These are phyloP conservation scores for Plasmodium falciparum DNA, from an alignment of 169 alveolate species.

Conservation along the genomic window DNA sequence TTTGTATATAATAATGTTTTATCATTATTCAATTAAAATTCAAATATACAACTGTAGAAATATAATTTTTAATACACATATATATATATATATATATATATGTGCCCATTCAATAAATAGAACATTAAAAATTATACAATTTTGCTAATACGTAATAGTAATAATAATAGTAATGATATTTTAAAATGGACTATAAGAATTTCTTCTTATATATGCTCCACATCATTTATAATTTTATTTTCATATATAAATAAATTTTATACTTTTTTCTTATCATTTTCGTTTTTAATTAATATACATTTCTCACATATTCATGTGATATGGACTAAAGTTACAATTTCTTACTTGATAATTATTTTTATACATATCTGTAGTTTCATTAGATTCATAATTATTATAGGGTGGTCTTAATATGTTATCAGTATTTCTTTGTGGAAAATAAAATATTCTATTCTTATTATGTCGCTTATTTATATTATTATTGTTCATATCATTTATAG, in stretches of 20 bases:
- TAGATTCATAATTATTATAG: slow-evolving; percentile 37
- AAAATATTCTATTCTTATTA: slow-evolving; percentile 31
- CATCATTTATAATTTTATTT: too few species aligned
- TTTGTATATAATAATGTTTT: too few species aligned
- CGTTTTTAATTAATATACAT: background rate
- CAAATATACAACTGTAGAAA: too few species aligned
- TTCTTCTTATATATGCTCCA: too few species aligned
- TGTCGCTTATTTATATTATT: slow-evolving; percentile 30
- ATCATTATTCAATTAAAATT: too few species aligned
- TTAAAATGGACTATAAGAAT: too few species aligned
- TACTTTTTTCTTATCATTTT: slow-evolving; percentile 1
- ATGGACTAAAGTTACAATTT: slow-evolving; percentile 25
- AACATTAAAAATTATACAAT: too few species aligned
- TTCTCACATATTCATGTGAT: slow-evolving; percentile 38
- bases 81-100: too few species aligned
- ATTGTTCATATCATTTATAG: slow-evolving; percentile 1
- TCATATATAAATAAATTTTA: background rate
- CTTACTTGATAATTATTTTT: slow-evolving; percentile 44
- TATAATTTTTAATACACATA: too few species aligned
- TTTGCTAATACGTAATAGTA: too few species aligned
- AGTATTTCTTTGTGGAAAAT: slow-evolving; percentile 38
- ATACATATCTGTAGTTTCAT: slow-evolving; percentile 47
- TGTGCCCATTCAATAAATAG: too few species aligned
- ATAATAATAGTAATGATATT: too few species aligned
- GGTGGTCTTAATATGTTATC: slow-evolving; percentile 14